Evolutionary conservation across 345 rosid species (phyloP).

Genomic region (Gossypium arboreum): DNA sequence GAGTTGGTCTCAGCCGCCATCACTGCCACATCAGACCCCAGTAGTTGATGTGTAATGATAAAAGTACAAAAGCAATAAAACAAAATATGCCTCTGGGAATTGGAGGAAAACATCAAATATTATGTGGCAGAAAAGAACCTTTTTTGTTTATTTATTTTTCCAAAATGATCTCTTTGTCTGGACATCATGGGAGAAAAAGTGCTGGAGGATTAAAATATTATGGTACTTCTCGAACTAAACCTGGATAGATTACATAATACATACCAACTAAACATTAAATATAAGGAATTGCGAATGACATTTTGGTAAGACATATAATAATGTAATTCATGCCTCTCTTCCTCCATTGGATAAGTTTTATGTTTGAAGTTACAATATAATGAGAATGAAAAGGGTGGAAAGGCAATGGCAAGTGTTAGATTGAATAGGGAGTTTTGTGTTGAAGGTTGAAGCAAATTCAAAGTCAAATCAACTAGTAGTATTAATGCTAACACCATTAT

Average conservation of each 20-base stretch:
- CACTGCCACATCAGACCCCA: not conserved
- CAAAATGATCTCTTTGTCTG: not conserved
- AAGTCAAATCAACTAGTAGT: no score
- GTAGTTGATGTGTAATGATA: not conserved
- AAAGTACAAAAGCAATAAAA: not conserved
- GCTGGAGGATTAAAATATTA: not conserved
- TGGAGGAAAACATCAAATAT: no score
- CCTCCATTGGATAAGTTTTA: not conserved
- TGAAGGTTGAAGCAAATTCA: no score
- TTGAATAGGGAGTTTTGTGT: no score
- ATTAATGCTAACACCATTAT: no score
- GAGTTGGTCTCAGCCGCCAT: not conserved
- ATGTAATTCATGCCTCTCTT: not conserved
- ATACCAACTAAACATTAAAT: not conserved
- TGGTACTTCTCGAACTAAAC: not conserved
- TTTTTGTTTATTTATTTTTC: no score
- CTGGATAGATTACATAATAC: not conserved
- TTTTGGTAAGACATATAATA: not conserved
- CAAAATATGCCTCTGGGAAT: no score
- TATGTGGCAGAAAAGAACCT: not conserved
- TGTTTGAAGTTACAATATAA: no score
- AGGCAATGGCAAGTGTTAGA: not conserved
- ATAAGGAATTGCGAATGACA: not conserved
- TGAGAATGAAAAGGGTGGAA: not conserved
- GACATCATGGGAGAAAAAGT: not conserved